Base-by-base conservation (phyloP, 2,329 filamentous ascomycete species). In the Alternaria atra region DNA sequence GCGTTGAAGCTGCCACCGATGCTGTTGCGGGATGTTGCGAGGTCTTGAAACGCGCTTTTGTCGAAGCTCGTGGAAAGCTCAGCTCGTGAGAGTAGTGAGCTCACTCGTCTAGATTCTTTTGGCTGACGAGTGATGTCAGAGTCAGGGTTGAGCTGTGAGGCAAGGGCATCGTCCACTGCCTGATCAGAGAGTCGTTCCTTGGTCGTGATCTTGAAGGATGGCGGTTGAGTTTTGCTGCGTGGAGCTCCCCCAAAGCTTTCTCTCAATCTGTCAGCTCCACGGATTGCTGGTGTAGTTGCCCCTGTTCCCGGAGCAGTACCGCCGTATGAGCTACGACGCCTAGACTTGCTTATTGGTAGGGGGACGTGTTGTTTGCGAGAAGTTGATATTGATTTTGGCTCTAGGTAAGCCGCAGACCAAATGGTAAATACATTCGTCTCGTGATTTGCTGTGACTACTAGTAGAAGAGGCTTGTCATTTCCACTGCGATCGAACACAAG, bases 21-120 rank as follows among this genome's bases (percentile, higher is more conserved):
- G 75, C 81, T 78, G 68, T 79, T 69, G 55, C 80, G 73, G 52
- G 76, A 77, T 79, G 82, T 68, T 80, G 87, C 85, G 61, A 89
- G 86, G 50, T 97, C 93, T 29, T 89, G 86, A 73, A 97, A 96
- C n/a, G 89, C 86, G 1, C 89, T 85, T 70, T 91, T 86, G 68
- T 97, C 93, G 66, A 94, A 91, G 15, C 90, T 95, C 9, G 92
- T 90, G 0, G 92, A 94, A 20, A 97, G 82, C 74, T 97, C 94
- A 32, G 92, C 91, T 71, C 94, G 86, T 15, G 94, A 94, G 54
- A 97, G 84, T 80, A 97, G 86, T 15, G 94, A 98, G 81, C 95
- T 99, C 27, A 98, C 91, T 52, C 95, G 88, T 43, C 95, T 88
- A n/a, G 87, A 88, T 43, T 87, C 85, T 64, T 85, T 85, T 17